Evolutionary conservation across 208 protist genomes (phyloP).

Genomic region (Herpetomonas samuelpessoai): DNA sequence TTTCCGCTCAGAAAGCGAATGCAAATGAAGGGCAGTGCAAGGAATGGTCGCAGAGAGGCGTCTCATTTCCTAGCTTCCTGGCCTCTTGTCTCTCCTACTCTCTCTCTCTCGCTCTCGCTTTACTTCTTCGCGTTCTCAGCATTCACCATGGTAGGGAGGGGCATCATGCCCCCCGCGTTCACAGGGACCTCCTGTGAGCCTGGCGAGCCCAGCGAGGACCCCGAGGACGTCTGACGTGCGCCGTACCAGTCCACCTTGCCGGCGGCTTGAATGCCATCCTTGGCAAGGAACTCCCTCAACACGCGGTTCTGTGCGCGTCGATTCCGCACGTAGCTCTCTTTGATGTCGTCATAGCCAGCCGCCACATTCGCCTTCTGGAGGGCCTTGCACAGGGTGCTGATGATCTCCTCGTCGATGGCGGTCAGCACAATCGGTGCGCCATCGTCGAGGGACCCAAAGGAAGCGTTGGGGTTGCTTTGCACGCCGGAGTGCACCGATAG

Average conservation of each 20-base stretch:
- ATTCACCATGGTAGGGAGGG: neutral
- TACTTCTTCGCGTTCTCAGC: no score
- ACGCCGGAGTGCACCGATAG: no score
- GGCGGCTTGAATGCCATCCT: neutral
- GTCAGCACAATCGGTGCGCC: constrained; percentile 14
- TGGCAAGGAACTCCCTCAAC: constrained; percentile 19
- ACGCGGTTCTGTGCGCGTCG: constrained; percentile 21
- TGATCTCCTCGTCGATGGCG: constrained; percentile 20
- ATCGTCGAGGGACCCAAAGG: constrained; percentile 1
- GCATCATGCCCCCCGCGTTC: neutral
- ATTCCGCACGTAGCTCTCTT: constrained; percentile 26
- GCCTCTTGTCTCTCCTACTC: no score
- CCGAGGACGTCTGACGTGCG: neutral
- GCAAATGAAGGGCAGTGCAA: no score
- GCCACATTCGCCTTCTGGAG: constrained; percentile 13
- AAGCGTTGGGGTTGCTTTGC: constrained; percentile 1
- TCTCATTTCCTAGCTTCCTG: no score
- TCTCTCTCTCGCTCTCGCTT: no score
- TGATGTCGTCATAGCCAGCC: constrained; percentile 17
- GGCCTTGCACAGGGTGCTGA: constrained; percentile 21
- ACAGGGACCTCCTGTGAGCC: neutral
- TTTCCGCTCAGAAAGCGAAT: no score
- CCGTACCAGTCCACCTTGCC: neutral
- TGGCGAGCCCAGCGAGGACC: neutral
- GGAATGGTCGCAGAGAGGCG: no score